Evolutionary conservation across 441 rosid species (phyloP).

Genomic region (Erodium trifolium): DNA sequence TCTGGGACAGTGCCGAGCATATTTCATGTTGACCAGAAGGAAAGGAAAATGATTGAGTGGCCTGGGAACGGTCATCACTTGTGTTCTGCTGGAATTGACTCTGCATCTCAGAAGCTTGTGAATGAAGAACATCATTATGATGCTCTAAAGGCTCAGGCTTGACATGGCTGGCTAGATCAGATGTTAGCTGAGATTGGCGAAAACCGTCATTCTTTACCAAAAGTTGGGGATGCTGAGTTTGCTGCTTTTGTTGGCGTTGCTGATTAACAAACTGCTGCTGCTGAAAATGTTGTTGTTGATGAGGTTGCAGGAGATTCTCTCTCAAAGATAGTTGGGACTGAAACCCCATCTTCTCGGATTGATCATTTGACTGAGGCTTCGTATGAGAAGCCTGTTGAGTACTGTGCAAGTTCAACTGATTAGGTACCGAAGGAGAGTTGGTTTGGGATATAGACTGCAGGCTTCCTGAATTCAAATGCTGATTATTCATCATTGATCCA

Average conservation of each 20-base stretch:
- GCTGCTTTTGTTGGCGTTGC: conserved; percentile 59
- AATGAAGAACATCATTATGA: conserved; percentile 41
- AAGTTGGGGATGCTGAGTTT: conserved; percentile 62
- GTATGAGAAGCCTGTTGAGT: conserved; percentile 40
- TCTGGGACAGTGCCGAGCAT: conserved; percentile 45
- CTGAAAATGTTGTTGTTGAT: conserved; percentile 71
- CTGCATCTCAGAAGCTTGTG: conserved; percentile 63
- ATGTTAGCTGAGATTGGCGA: conserved; percentile 47
- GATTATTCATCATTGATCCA: conserved; percentile 60
- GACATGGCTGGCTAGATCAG: conserved; percentile 52
- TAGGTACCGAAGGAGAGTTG: conserved; percentile 43
- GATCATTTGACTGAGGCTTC: conserved; percentile 41
- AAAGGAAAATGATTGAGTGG: conserved; percentile 37
- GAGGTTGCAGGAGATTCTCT: conserved; percentile 47
- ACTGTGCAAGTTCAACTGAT: conserved; percentile 43
- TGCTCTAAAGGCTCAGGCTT: conserved; percentile 74
- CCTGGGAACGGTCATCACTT: conserved; percentile 45
- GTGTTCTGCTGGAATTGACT: conserved; percentile 63
- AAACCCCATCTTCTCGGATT: conserved; percentile 45
- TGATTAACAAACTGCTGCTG: conserved; percentile 68
- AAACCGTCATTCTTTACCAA: conserved; percentile 42
- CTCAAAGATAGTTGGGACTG: conserved; percentile 39
- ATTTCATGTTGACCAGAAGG: conserved; percentile 46
- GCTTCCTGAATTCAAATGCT: conserved; percentile 46
- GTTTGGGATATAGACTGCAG: conserved; percentile 55